Evolutionary conservation across 257 asterid species (phyloP), one percentile per base, ranked within the genome.

Genomic region (Datura wrightii): DNA sequence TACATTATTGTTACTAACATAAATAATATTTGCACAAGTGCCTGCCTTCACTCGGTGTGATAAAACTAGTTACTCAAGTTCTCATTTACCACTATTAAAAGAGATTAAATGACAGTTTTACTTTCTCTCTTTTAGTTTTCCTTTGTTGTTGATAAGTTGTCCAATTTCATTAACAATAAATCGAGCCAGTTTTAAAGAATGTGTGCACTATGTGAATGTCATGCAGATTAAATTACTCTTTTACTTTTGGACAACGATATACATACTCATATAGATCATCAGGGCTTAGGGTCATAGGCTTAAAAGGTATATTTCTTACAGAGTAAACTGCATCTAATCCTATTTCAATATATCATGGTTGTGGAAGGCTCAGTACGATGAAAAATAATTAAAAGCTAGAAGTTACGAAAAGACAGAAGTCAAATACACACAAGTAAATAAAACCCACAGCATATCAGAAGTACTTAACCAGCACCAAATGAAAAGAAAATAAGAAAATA

Each of bases 401-500:
- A 83, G 36, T 50, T 24, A 81, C 56, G 80, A 39, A 81, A 71
- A 58, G 48, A 67, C 19, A 46, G 31, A 24, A 87, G 58, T 63
- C 62, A 79, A 55, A 55, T 71, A 52, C 41, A 80, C 69, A 63
- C 41, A 54, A 79, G 76, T 69, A 76, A 37, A 67, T 65, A 72
- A 31, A 56, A 66, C 24, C 37, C 83, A 70, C 83, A 55, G 82
- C n/a, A 65, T 34, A 53, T 54, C 79, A 39, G 36, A 41, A 71
- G 6, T 82, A 82, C 52, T 48, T 50, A 37, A 82, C 11, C 36
- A 9, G 55, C 63, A 46, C 42, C 44, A 48, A 60, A 82, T 42
- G 85, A 83, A 62, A 78, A 71, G 54, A 31, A 69, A 60, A 85
- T 41, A 46, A 69, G 71, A 78, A 90, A 65, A 82, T 92, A 96